Evolutionary conservation across 352 stramenopile genomes (phyloP), one percentile per base, ranked within the genome.

Genomic region (Blastocystis sp.): DNA sequence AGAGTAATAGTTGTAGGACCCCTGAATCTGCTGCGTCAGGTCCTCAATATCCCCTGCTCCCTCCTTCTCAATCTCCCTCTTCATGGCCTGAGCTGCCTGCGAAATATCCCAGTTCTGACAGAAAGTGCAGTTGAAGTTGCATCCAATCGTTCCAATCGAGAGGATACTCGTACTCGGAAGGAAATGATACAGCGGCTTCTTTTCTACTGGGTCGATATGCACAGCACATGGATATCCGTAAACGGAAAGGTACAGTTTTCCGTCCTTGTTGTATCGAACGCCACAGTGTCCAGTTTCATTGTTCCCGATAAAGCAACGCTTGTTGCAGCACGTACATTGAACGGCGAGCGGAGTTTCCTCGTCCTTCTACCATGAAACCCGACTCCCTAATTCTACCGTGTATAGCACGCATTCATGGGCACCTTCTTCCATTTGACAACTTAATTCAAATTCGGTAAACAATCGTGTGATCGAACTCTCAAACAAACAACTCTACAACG

Each of bases 71-170:
- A 27, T 44, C 24, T 64, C 48, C n/a, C 40, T 63, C 44, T 64
- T 40, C 11, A 64, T 27, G 4, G 44, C 11, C 29, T 64, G 36
- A 40, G 63, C 69, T 63, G 69, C 69, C 27, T 85, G 75, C 9
- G 75, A 85, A 54, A 85, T 85, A 42, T 85, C 75, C 75, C 75
- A 85, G 36, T 85, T 85, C 18, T 85, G 75, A 46, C 75, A 85
- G 75, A 85, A 85, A 7, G 40, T 38, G 29, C 75, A 85, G 8
- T 85, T 85, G 51, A 73, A 85, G 46, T 85, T 85, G 51, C 75
- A 85, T 14, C 75, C 75, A 32, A 85, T 56, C n/a, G 75, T 85
- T n/a, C 75, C 75, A 57, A 85, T 76, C 3, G 75, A 85, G 24
- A 85, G 63, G 48, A 85, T 85, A 34, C 18, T 21, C 14, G 75